A percentile compares a stretch with the other conserved stretches of the same genome.
Conservation (phyloP, 2,329 filamentous ascomycete genomes). For the Epichloe uncinata region DNA sequence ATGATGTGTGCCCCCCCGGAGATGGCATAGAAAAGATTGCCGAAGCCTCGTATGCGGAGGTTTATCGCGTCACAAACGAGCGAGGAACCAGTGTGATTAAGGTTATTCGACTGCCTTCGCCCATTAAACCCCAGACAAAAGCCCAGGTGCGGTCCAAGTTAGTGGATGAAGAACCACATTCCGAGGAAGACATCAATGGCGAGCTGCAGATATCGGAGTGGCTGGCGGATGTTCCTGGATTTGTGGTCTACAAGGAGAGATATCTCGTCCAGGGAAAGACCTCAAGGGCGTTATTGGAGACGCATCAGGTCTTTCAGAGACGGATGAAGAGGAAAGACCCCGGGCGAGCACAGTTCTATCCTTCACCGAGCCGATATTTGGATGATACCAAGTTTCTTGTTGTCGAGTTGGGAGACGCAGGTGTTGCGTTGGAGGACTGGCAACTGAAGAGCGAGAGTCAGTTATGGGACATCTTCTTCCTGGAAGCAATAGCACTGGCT, state of each 20-base stretch:
- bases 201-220: constrained; percentile 51
- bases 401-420: constrained; percentile 50
- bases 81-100: constrained; percentile 53
- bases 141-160: constrained; percentile 38
- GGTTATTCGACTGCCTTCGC: constrained; percentile 44
- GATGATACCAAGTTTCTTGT: constrained; percentile 46
- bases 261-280: constrained; percentile 46
- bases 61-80: constrained; percentile 48
- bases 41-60: constrained; percentile 53
- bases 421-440: constrained; percentile 45
- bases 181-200: constrained; percentile 39
- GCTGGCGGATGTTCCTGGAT: constrained; percentile 50
- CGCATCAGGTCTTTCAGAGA: constrained; percentile 45
- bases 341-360: constrained; percentile 45
- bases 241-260: constrained; percentile 51
- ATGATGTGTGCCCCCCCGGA: constrained; percentile 40
- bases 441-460: constrained; percentile 33
- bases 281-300: constrained; percentile 39
- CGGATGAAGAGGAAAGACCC: constrained; percentile 41
- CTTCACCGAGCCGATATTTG: constrained; percentile 45
- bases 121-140: constrained; percentile 44
- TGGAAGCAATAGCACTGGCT: constrained; percentile 45
- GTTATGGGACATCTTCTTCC: constrained; percentile 50
- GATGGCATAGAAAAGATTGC: constrained; percentile 49
- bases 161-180: constrained; percentile 45